These are phyloP conservation scores for Blastomyces parvus DNA, from an alignment of 2,329 filamentous ascomycete species.

Conservation along the genomic window DNA sequence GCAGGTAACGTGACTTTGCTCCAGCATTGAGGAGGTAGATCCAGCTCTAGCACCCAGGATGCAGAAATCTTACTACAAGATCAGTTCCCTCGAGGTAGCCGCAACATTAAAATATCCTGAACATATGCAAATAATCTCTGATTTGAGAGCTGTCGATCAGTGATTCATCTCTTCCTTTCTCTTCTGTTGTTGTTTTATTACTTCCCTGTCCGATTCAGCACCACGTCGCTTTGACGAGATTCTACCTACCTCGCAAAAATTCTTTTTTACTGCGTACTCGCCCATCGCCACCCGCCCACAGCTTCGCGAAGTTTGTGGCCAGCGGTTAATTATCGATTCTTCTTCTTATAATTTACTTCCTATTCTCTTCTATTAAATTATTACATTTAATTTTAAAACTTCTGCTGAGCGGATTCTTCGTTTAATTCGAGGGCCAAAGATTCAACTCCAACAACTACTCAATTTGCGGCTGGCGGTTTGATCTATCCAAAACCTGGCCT, in stretches of 20 bases:
- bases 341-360: not conserved
- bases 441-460: not conserved
- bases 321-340: not conserved
- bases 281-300: slow-evolving; percentile 5
- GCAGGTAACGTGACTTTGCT: not conserved
- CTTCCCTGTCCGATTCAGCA: not conserved
- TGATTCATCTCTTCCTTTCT: not conserved
- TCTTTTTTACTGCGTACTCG: not conserved
- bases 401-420: slow-evolving; percentile 6
- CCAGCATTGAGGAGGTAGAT: not conserved
- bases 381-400: slow-evolving; percentile 2
- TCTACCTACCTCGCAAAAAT: slow-evolving; percentile 8
- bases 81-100: not conserved
- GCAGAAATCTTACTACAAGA: slow-evolving; percentile 1
- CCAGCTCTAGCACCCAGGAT: not conserved
- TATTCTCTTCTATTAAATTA: not conserved
- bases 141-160: not conserved
- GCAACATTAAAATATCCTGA: not conserved
- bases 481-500: not conserved
- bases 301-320: not conserved
- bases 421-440: not conserved
- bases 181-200: not conserved
- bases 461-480: slow-evolving; percentile 3
- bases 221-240: slow-evolving; percentile 1
- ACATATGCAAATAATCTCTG: not conserved